Conservation (phyloP, 208 protist genomes). For the Wallacemonas sp. region DNA sequence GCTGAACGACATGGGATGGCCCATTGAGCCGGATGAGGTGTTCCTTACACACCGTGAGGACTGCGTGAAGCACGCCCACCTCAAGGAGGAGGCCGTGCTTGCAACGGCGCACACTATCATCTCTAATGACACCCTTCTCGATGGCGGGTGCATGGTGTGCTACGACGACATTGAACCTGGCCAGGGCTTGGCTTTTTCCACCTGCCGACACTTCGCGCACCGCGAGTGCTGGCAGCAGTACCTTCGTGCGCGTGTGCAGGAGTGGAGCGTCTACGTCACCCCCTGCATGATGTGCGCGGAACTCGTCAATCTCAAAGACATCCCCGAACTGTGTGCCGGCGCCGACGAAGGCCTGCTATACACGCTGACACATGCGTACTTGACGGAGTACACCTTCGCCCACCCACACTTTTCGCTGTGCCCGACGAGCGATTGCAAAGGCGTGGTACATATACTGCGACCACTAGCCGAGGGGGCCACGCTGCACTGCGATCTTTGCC, state of each 20-base stretch:
- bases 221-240: conserved; percentile 35
- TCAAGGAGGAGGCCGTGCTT: not conserved
- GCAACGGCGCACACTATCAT: not conserved
- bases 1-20: not conserved
- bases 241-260: conserved; percentile 13
- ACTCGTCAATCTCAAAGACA: conserved; percentile 17
- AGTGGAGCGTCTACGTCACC: conserved; percentile 14
- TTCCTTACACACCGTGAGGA: not conserved
- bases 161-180: conserved; percentile 2
- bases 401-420: too few species aligned
- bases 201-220: conserved; percentile 35
- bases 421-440: conserved; percentile 61
- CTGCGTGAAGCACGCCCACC: not conserved
- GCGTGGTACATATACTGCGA: conserved; percentile 37
- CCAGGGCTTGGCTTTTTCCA: conserved; percentile 20
- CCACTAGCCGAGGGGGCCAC: conserved; percentile 25
- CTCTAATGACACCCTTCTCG: not conserved
- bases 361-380: conserved; percentile 1
- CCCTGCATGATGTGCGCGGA: conserved; percentile 24
- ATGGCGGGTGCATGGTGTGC: conserved; percentile 18
- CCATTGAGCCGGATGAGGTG: not conserved
- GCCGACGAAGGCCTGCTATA: not conserved
- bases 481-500: conserved; percentile 55
- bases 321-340: conserved; percentile 13
- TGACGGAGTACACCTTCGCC: conserved; percentile 66